Evolutionary conservation across 1,284 basidiomycete species (phyloP).

Genomic region (Moesziomyces sp.): DNA sequence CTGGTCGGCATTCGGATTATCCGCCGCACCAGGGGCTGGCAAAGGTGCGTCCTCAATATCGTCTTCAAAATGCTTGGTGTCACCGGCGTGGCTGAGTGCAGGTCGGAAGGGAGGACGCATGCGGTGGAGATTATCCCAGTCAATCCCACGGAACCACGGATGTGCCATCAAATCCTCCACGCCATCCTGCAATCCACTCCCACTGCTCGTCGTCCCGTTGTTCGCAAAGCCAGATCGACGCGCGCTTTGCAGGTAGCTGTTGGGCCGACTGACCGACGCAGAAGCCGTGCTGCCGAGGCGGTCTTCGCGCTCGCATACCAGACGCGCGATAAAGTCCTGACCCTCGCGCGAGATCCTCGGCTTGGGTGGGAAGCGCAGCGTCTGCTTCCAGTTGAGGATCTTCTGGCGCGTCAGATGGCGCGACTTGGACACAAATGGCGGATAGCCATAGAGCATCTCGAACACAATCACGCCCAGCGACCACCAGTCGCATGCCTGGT

Average conservation of each 20-base stretch:
- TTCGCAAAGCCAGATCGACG: conserved; percentile 79
- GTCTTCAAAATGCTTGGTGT: conserved; percentile 71
- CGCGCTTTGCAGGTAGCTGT: conserved; percentile 79
- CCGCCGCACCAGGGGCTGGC: conserved; percentile 84
- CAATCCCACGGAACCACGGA: conserved; percentile 62
- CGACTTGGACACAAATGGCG: conserved; percentile 73
- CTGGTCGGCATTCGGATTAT: conserved; percentile 73
- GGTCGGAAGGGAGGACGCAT: conserved; percentile 89
- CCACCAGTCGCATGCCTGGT: conserved; percentile 98
- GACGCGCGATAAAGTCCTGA: conserved; percentile 83
- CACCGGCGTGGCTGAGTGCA: conserved; percentile 72
- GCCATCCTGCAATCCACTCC: conserved; percentile 73
- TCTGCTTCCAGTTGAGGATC: conserved; percentile 85
- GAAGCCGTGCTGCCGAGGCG: conserved; percentile 81
- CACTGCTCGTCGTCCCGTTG: conserved; percentile 62
- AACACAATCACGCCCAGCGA: conserved; percentile 87
- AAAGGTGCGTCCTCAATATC: conserved; percentile 88
- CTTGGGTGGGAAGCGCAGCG: conserved; percentile 84
- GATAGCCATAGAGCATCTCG: conserved; percentile 75
- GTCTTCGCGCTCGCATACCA: conserved; percentile 94
- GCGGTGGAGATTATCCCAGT: conserved; percentile 49
- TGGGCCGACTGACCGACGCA: conserved; percentile 77
- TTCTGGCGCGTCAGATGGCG: conserved; percentile 63
- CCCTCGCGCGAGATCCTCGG: conserved; percentile 86
- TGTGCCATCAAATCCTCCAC: conserved; percentile 85